Evolutionary conservation across 495 filamentous ascomycete species (phyloP).

Genomic region (Lepraria neglecta): DNA sequence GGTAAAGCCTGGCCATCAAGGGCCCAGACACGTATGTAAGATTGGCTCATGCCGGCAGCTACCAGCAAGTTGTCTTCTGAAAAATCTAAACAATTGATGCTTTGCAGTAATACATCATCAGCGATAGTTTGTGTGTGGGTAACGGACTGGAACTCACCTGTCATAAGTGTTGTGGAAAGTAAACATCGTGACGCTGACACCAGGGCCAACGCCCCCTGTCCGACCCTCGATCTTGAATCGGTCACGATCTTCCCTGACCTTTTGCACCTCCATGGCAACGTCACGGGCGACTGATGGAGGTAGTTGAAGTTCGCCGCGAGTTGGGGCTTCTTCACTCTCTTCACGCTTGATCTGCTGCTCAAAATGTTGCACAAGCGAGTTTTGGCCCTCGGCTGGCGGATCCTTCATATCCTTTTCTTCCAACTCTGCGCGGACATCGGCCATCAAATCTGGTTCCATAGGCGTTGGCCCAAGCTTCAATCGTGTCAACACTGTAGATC

Average conservation of each 20-base stretch:
- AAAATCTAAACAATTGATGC: constrained; percentile 86
- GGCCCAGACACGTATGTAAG: constrained; percentile 90
- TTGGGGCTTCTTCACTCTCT: constrained; percentile 74
- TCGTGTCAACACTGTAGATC: constrained; percentile 46
- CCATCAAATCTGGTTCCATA: constrained; percentile 68
- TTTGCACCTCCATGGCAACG: constrained; percentile 86
- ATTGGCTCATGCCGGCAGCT: constrained; percentile 82
- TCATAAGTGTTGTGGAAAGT: constrained; percentile 96
- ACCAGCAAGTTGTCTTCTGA: constrained; percentile 79
- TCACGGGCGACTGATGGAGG: constrained; percentile 82
- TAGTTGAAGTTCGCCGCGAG: constrained; percentile 68
- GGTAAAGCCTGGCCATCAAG: constrained; percentile 64
- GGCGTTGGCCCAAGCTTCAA: constrained; percentile 74
- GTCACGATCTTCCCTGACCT: constrained; percentile 89
- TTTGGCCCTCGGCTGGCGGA: constrained; percentile 58
- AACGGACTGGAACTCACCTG: constrained; percentile 51
- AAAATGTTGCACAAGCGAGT: constrained; percentile 66
- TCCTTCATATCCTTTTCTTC: constrained; percentile 69
- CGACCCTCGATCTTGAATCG: constrained; percentile 74
- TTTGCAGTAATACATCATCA: constrained; percentile 32
- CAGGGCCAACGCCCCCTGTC: constrained; percentile 72
- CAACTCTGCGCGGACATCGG: constrained; percentile 76
- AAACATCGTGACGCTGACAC: constrained; percentile 85
- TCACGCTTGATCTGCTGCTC: constrained; percentile 85
- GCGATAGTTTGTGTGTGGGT: background rate